A percentile compares a stretch with the other conserved stretches of the same genome.
Evolutionary conservation across 352 stramenopile genomes (phyloP).

Genomic region (Thalassiosira mediterranea): DNA sequence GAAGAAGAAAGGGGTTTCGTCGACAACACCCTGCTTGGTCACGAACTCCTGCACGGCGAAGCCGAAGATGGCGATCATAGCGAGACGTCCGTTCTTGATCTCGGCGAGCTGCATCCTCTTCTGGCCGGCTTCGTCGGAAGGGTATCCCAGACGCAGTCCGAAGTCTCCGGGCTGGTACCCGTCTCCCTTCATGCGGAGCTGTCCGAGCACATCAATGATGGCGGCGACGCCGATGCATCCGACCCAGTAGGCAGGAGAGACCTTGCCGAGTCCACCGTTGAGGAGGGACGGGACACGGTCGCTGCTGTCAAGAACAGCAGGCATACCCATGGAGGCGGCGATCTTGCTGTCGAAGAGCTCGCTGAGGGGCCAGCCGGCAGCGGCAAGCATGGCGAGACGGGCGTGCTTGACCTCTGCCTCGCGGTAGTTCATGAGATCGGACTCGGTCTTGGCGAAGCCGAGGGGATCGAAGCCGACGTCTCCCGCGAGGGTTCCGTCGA

Average conservation of each 20-base stretch:
- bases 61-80: slow-evolving; percentile 84
- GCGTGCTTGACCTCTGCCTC: slow-evolving; percentile 85
- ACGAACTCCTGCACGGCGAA: slow-evolving; percentile 84
- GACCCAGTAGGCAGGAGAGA: slow-evolving; percentile 80
- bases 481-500: slow-evolving; percentile 65
- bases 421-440: slow-evolving; percentile 74
- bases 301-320: slow-evolving; percentile 50
- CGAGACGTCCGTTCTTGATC: slow-evolving; percentile 85
- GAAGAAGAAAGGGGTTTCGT: slow-evolving; percentile 85
- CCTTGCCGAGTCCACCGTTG: slow-evolving; percentile 83
- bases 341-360: slow-evolving; percentile 82
- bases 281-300: slow-evolving; percentile 81
- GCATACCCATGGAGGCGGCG: slow-evolving; percentile 57
- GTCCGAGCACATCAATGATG: slow-evolving; percentile 76
- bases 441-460: slow-evolving; percentile 66
- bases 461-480: slow-evolving; percentile 84
- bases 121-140: slow-evolving; percentile 58
- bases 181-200: slow-evolving; percentile 47
- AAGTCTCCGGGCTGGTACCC: slow-evolving; percentile 77
- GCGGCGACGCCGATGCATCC: slow-evolving; percentile 58
- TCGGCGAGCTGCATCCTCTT: slow-evolving; percentile 77
- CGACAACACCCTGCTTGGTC: slow-evolving; percentile 72
- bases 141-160: slow-evolving; percentile 79
- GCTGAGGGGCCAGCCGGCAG: slow-evolving; percentile 77
- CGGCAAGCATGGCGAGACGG: slow-evolving; percentile 84